Conservation (phyloP, 371 early-diverging fungal species). For the Chytridiales sp. region DNA sequence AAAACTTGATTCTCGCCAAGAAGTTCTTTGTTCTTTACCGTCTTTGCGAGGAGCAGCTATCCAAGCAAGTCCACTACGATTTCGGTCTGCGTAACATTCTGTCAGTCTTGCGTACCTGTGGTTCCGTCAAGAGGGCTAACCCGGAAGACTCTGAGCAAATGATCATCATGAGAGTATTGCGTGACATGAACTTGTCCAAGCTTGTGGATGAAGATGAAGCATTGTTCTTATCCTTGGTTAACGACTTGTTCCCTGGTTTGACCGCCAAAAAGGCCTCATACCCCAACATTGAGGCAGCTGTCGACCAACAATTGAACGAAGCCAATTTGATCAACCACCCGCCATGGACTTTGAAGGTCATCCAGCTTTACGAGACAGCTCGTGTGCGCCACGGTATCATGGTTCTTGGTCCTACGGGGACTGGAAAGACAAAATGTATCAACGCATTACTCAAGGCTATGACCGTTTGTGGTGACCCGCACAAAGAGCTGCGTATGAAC, state of each 20-base stretch:
- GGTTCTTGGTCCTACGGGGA: constrained; percentile 62
- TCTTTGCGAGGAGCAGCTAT: constrained; percentile 60
- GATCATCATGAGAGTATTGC: constrained; percentile 63
- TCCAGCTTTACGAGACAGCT: constrained; percentile 63
- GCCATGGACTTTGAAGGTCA: constrained; percentile 62
- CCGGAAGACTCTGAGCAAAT: constrained; percentile 59
- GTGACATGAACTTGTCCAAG: constrained; percentile 66
- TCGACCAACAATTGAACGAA: constrained; percentile 58
- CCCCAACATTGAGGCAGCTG: constrained; percentile 55
- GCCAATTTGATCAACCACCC: constrained; percentile 56
- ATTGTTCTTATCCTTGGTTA: constrained; percentile 57
- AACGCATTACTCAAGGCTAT: constrained; percentile 55
- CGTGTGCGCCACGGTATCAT: constrained; percentile 65
- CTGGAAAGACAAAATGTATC: constrained; percentile 63
- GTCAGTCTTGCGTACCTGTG: constrained; percentile 60
- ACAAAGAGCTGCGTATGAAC: constrained; percentile 67
- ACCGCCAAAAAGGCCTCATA: constrained; percentile 57
- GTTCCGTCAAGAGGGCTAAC: constrained; percentile 61
- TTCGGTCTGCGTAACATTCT: constrained; percentile 67
- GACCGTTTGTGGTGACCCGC: constrained; percentile 60
- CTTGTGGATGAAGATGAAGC: constrained; percentile 65
- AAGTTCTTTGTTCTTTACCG: constrained; percentile 64
- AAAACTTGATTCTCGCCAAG: constrained; percentile 58
- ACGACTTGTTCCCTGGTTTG: constrained; percentile 63
- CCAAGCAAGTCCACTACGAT: constrained; percentile 69